Evolutionary conservation across 2,329 filamentous ascomycete genomes (phyloP).

Genomic region (Verruconis gallopava): DNA sequence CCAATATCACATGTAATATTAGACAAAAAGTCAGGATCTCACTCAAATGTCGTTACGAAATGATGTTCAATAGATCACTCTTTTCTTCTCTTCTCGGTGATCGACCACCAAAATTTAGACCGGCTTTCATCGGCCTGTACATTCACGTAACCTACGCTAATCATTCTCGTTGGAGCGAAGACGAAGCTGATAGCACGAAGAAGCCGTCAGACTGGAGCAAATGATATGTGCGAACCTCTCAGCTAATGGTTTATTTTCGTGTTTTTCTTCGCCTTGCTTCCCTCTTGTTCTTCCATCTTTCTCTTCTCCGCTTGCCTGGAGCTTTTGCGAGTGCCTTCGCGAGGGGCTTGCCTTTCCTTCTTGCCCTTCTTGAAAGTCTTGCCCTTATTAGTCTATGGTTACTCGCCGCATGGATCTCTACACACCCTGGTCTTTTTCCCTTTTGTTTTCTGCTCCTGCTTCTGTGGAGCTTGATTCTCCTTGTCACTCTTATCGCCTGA

Average conservation of each 20-base stretch:
- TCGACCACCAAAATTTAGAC: too few species aligned
- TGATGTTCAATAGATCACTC: too few species aligned
- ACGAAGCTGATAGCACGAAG: too few species aligned
- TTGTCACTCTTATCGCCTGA: slow-evolving; percentile 13
- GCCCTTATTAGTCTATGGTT: not conserved
- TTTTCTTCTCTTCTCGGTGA: too few species aligned
- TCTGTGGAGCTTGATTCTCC: slow-evolving; percentile 13
- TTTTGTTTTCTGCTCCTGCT: slow-evolving; percentile 19
- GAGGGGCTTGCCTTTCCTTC: slow-evolving; percentile 5
- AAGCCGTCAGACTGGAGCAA: too few species aligned
- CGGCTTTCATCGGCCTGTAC: too few species aligned
- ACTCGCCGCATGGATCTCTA: not conserved
- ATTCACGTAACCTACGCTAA: too few species aligned
- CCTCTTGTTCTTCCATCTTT: slow-evolving; percentile 13
- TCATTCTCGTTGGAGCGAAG: too few species aligned
- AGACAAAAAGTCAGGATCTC: too few species aligned
- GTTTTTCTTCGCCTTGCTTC: slow-evolving; percentile 15
- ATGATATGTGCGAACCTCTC: too few species aligned
- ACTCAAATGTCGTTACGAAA: too few species aligned
- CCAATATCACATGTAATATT: too few species aligned
- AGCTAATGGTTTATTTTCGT: slow-evolving; percentile 9
- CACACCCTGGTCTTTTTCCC: slow-evolving; percentile 8
- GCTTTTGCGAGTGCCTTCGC: slow-evolving; percentile 14
- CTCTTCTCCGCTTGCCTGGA: slow-evolving; percentile 15
- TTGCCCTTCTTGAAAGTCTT: not conserved